A percentile compares a stretch with the other conserved stretches of the same genome.
phyloP scores from a whole-genome alignment of 108 stramenopile species.

The Schizochytrium sp. region DNA sequence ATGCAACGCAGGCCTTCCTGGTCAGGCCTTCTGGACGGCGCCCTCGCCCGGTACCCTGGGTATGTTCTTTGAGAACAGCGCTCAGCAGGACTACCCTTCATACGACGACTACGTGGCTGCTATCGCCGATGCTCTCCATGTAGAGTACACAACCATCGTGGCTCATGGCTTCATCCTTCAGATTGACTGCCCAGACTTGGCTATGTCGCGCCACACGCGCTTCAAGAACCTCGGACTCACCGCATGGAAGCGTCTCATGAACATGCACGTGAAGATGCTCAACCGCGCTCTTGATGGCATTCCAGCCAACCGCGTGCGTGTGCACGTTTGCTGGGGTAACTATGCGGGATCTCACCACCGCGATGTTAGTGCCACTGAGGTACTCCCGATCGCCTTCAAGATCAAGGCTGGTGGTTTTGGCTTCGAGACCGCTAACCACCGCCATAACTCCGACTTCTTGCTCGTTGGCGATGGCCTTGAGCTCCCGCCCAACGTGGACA shows the following conservation, averaged over 20 bases:
- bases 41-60: constrained; percentile 53
- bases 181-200: constrained; percentile 55
- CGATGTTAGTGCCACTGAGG: constrained; percentile 17
- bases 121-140: constrained; percentile 21
- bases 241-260: constrained; percentile 15
- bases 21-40: constrained; percentile 24
- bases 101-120: constrained; percentile 48
- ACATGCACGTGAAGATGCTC: neutral
- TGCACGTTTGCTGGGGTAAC: constrained; percentile 60
- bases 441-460: constrained; percentile 17
- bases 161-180: constrained; percentile 1
- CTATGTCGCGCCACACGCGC: constrained; percentile 60
- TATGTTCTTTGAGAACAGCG: constrained; percentile 41
- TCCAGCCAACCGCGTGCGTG: neutral
- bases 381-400: constrained; percentile 19
- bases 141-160: constrained; percentile 47
- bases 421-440: constrained; percentile 55
- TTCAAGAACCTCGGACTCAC: constrained; percentile 44
- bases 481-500: neutral
- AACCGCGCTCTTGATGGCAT: constrained; percentile 57
- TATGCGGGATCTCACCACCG: constrained; percentile 45
- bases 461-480: neutral
- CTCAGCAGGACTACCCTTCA: neutral
- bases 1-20: constrained; percentile 46
- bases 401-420: constrained; percentile 52